Percentiles rank a stretch among this genome's conserved stretches.
These are phyloP conservation scores for Annulohypoxylon moriforme DNA, from an alignment of 495 filamentous ascomycete species.

Conservation along the genomic window DNA sequence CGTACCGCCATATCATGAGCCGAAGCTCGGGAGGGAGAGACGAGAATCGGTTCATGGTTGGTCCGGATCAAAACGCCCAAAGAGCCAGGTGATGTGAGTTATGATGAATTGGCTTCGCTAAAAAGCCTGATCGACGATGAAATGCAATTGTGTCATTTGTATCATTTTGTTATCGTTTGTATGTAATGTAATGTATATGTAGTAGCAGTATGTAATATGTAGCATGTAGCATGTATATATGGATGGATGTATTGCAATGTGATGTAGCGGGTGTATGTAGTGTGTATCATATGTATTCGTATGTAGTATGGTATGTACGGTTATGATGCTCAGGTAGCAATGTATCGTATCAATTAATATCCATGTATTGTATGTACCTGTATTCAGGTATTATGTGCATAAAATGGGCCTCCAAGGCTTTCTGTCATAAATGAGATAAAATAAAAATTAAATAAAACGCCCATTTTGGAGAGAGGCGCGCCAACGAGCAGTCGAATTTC, in stretches of 20 bases:
- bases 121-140: slow-evolving; percentile 40
- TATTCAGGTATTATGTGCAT: slow-evolving; percentile 7
- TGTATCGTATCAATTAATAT: neutral
- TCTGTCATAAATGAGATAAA: slow-evolving; percentile 40
- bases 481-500: slow-evolving; percentile 25
- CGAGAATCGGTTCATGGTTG: slow-evolving; percentile 31
- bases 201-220: slow-evolving; percentile 1
- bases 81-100: neutral
- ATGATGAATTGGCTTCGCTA: slow-evolving; percentile 35
- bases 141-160: slow-evolving; percentile 24
- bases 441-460: slow-evolving; percentile 4
- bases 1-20: slow-evolving; percentile 32
- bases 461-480: slow-evolving; percentile 25
- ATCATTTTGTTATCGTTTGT: slow-evolving; percentile 3
- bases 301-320: too few relatives aligned
- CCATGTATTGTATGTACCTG: too few relatives aligned
- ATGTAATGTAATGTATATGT: neutral
- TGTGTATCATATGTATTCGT: too few relatives aligned
- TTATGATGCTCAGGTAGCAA: too few relatives aligned
- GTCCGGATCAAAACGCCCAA: slow-evolving; percentile 2
- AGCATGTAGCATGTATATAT: neutral
- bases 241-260: too few relatives aligned
- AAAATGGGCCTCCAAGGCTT: slow-evolving; percentile 8
- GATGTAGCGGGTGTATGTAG: too few relatives aligned
- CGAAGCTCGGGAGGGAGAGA: slow-evolving; percentile 36